A percentile compares a stretch with the other conserved stretches of the same genome.
phyloP scores from a whole-genome alignment of 352 stramenopile genomes.

The Pythium rhizo-oryzae region DNA sequence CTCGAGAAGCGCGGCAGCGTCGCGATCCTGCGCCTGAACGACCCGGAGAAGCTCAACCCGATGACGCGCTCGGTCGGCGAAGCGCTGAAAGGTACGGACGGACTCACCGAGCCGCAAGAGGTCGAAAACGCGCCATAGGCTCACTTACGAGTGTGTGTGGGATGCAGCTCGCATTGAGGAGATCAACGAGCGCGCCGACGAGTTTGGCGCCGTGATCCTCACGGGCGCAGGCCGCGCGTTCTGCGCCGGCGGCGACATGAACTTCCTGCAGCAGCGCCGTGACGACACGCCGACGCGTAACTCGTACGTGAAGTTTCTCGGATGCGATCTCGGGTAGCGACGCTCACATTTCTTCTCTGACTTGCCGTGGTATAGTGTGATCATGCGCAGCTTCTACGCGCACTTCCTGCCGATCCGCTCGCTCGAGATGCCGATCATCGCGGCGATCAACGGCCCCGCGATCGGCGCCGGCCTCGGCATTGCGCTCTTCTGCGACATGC shows the following conservation, averaged over 20 bases:
- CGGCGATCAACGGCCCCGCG: conserved; percentile 84
- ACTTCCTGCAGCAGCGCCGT: conserved; percentile 69
- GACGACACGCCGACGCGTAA: conserved; percentile 79
- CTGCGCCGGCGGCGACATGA: conserved; percentile 84
- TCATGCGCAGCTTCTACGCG: conserved; percentile 87
- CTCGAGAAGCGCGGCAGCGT: conserved; percentile 51
- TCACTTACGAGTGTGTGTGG: background rate
- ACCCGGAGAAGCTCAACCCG: conserved; percentile 85
- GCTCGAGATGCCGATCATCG: conserved; percentile 82
- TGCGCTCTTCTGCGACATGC: conserved; percentile 83
- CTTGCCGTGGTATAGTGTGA: conserved; percentile 30
- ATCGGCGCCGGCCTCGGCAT: conserved; percentile 82
- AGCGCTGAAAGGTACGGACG: conserved; percentile 42
- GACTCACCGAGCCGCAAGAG: too few species aligned
- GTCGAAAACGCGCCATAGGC: background rate
- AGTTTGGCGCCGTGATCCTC: conserved; percentile 76
- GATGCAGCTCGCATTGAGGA: conserved; percentile 44
- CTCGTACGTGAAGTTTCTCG: conserved; percentile 27
- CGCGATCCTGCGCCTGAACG: conserved; percentile 67
- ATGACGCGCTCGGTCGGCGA: conserved; percentile 85
- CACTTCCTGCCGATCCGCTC: conserved; percentile 80
- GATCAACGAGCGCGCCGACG: conserved; percentile 47
- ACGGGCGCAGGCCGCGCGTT: conserved; percentile 80
- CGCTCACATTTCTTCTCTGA: background rate
- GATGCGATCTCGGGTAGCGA: too few species aligned